phyloP scores from a whole-genome alignment of 352 stramenopile species.

The Thalassiosira hispida region DNA sequence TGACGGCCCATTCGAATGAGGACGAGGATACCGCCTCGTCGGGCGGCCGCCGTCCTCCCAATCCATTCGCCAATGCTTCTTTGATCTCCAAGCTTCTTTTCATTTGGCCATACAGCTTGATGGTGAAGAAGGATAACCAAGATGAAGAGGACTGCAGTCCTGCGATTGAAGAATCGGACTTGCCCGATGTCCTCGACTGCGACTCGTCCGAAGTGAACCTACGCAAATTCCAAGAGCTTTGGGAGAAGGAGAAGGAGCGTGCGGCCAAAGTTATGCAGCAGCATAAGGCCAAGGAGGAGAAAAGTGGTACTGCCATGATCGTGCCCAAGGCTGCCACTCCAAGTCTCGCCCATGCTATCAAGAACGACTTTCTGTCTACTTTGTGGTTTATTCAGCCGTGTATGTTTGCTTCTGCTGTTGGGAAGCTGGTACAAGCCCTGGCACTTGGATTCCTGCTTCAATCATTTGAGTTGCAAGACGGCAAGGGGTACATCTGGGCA shows the following conservation, averaged over 20 bases:
- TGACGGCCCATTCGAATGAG: too few species aligned
- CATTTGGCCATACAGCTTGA: constrained; percentile 65
- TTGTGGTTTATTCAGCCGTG: constrained; percentile 68
- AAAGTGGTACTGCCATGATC: neutral
- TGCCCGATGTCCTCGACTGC: constrained; percentile 57
- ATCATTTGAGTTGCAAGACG: constrained; percentile 49
- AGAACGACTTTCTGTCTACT: constrained; percentile 58
- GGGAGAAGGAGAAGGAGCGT: constrained; percentile 58
- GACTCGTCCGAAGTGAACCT: constrained; percentile 61
- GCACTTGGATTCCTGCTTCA: constrained; percentile 69
- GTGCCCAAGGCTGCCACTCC: constrained; percentile 19
- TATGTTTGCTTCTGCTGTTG: constrained; percentile 13
- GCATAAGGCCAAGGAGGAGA: neutral
- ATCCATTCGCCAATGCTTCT: constrained; percentile 48
- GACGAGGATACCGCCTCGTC: too few species aligned
- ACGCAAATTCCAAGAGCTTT: constrained; percentile 60
- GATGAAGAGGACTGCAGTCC: neutral
- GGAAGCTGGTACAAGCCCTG: constrained; percentile 59
- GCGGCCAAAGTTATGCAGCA: constrained; percentile 20
- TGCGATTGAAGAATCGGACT: constrained; percentile 51
- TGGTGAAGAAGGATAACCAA: constrained; percentile 37
- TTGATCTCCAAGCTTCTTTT: constrained; percentile 65
- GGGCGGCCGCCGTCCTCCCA: constrained; percentile 30
- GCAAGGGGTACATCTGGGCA: constrained; percentile 59
- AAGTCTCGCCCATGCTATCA: constrained; percentile 55